Conservation (phyloP, 352 stramenopile genomes). For the Paralagenidium karlingii region DNA sequence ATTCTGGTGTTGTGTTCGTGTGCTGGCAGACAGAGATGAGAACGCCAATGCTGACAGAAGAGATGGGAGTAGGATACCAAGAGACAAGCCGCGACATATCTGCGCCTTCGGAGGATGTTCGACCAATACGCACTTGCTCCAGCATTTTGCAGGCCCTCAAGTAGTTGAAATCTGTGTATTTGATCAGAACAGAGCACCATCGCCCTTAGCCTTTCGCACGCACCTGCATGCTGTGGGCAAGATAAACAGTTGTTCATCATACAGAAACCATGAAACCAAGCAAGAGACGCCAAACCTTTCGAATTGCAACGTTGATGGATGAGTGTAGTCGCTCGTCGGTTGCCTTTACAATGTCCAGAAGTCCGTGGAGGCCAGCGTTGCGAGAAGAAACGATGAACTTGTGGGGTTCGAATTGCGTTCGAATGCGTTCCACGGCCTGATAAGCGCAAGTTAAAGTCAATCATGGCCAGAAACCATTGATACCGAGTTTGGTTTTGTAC, state of each 20-base stretch:
- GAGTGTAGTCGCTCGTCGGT: slow-evolving; percentile 29
- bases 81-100: neutral
- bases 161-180: slow-evolving; percentile 55
- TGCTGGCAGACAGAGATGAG: no score
- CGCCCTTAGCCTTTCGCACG: neutral
- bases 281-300: slow-evolving; percentile 19
- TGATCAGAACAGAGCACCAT: neutral
- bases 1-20: slow-evolving; percentile 45
- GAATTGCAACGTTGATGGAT: slow-evolving; percentile 36
- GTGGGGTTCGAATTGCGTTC: slow-evolving; percentile 62
- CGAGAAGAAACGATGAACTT: slow-evolving; percentile 49
- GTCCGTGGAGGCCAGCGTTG: slow-evolving; percentile 44
- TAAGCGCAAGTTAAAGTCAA: neutral
- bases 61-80: neutral
- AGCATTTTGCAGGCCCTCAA: slow-evolving; percentile 58
- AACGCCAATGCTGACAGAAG: slow-evolving; percentile 16
- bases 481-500: slow-evolving; percentile 1
- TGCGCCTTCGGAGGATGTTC: neutral
- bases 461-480: neutral
- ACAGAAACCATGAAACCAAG: neutral
- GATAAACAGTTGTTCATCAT: slow-evolving; percentile 20
- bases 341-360: slow-evolving; percentile 55
- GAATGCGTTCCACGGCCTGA: slow-evolving; percentile 41
- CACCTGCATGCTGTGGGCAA: slow-evolving; percentile 16
- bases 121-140: slow-evolving; percentile 43